Base-by-base conservation (phyloP, 371 early-diverging fungal species). In the Haplosporangium sp. region DNA sequence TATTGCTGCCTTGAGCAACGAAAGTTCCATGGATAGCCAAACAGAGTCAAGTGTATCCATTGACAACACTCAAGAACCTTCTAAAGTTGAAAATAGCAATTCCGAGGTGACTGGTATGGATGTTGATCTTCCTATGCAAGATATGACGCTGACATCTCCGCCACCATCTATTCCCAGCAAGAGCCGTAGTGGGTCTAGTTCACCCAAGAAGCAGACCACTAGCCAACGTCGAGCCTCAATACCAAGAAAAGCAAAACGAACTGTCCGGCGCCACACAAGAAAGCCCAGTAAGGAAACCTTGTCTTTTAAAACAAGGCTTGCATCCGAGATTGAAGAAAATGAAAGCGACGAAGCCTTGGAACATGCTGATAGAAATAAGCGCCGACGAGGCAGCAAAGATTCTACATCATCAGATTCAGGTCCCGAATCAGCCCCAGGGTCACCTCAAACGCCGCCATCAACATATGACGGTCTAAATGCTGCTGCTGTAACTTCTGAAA, bases 321-420 rank as follows among this genome's bases (percentile, higher is more conserved):
- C 45, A 1, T 48, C 61, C 38, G 37, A 39, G 15, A 20, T 65
- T 53, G 53, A 65, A 20, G 65, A 55, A 34, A 55, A 0, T 55
- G 55, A 59, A 13, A 34, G n/a, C 40, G 55, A 55, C 9, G 42
- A 40, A 11, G 47, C 2, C 47, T 37, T 65, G 35, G 72, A 65
- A 20, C 52, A 71, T 19, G 53, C 44, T 38, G 44, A 56, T 20
- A 65, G 65, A n/a, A 61, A 61, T 39, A 71, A 71, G 39, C 72
- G 72, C 37, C 72, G 72, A 44, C 72, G 72, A 27, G 60, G 61
- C 20, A 71, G 72, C 40, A 61, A 65, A 37, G 72, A 71, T 58
- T 71, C 71, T n/a, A 34, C 55, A 9, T 71, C 65, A 19, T 71
- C 72, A n/a, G 72, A 71, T 34, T 71, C 72, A 17, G 52, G 72